These are phyloP conservation scores for Peronospora belbahrii DNA, from an alignment of 352 stramenopile genomes.

Conservation along the genomic window DNA sequence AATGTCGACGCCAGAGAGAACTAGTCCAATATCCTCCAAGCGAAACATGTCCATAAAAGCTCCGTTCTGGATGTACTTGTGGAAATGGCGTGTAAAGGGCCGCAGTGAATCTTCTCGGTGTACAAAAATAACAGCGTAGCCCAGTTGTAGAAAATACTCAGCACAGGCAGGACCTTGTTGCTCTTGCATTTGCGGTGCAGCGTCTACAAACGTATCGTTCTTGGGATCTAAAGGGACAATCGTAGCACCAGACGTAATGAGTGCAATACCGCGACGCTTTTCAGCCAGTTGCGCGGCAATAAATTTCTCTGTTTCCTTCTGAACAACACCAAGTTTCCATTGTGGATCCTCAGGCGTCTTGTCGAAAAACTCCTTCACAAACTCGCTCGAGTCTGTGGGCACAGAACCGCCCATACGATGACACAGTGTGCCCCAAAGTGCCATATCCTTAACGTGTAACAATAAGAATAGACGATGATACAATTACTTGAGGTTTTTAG, in stretches of 20 bases:
- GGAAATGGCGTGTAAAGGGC: slow-evolving; percentile 80
- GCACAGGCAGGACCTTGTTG: slow-evolving; percentile 68
- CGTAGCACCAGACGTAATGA: slow-evolving; percentile 74
- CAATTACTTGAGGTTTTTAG: slow-evolving; percentile 12
- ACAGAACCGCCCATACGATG: slow-evolving; percentile 59
- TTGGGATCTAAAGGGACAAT: slow-evolving; percentile 65
- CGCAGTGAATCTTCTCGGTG: slow-evolving; percentile 68
- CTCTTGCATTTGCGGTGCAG: slow-evolving; percentile 61
- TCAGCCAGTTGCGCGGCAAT: slow-evolving; percentile 43
- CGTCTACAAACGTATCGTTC: slow-evolving; percentile 66
- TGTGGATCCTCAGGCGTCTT: slow-evolving; percentile 56
- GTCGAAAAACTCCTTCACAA: slow-evolving; percentile 74
- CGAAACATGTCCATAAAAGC: slow-evolving; percentile 80
- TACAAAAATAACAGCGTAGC: slow-evolving; percentile 80
- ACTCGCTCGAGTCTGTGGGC: slow-evolving; percentile 57
- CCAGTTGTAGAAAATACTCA: slow-evolving; percentile 71
- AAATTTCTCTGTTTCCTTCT: slow-evolving; percentile 47
- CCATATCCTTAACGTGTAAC: slow-evolving; percentile 36
- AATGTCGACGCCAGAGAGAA: slow-evolving; percentile 58
- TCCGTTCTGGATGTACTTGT: slow-evolving; percentile 73
- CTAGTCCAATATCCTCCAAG: slow-evolving; percentile 45
- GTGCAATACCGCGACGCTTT: slow-evolving; percentile 59
- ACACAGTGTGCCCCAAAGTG: slow-evolving; percentile 73
- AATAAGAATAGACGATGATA: slow-evolving; percentile 10
- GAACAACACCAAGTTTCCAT: slow-evolving; percentile 41